phyloP scores from a whole-genome alignment of 495 filamentous ascomycete species.

The Saxophila tyrrhenica region DNA sequence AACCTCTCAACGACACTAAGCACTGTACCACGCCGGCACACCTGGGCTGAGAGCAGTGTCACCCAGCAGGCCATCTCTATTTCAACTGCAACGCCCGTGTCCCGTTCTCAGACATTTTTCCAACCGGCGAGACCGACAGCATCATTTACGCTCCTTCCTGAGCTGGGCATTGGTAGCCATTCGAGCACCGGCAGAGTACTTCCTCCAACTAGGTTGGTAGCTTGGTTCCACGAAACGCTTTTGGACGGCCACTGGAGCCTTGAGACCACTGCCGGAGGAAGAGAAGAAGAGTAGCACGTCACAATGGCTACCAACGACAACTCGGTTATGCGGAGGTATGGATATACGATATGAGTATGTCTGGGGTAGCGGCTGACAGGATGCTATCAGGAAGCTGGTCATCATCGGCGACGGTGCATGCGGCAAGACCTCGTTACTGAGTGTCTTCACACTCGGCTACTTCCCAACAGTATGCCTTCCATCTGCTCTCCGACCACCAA shows the following conservation, averaged over 20 bases:
- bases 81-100: too few species aligned
- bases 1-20: not conserved
- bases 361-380: not conserved
- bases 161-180: not conserved
- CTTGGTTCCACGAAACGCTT: too few species aligned
- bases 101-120: too few species aligned
- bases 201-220: too few species aligned
- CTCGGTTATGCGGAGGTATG: slow-evolving; percentile 32
- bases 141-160: too few species aligned
- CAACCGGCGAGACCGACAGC: too few species aligned
- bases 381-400: slow-evolving; percentile 73
- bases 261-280: not conserved
- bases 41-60: not conserved
- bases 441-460: slow-evolving; percentile 95
- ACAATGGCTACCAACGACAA: slow-evolving; percentile 30
- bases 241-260: not conserved
- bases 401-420: slow-evolving; percentile 99
- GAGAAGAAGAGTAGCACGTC: not conserved
- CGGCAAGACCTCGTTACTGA: slow-evolving; percentile 94
- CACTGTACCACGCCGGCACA: not conserved
- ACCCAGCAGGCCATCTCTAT: not conserved
- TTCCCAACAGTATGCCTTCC: slow-evolving; percentile 78
- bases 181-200: too few species aligned
- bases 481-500: not conserved
- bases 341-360: not conserved